Conservation (phyloP, 1,284 basidiomycete genomes). For the Pseudozyma hubeiensis region DNA sequence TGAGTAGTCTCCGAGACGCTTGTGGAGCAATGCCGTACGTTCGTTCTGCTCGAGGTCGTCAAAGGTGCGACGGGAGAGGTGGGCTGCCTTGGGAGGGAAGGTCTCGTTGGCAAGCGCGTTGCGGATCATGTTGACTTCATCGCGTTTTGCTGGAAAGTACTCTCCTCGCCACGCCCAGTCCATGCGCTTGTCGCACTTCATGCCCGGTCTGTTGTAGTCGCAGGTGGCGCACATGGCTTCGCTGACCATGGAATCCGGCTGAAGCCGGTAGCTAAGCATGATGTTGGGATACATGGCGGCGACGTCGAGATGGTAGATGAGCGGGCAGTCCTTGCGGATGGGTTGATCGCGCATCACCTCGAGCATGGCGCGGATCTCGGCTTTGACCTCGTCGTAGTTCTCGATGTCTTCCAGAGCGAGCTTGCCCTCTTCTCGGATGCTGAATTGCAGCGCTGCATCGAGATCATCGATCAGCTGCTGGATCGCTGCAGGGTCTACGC, state of each 20-base stretch:
- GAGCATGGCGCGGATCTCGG: conserved; percentile 80
- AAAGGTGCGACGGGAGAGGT: conserved; percentile 82
- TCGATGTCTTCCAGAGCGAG: conserved; percentile 84
- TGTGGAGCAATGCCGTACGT: conserved; percentile 91
- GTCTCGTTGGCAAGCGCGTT: conserved; percentile 94
- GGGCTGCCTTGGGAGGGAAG: conserved; percentile 85
- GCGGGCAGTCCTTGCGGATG: conserved; percentile 85
- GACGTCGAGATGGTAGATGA: conserved; percentile 99
- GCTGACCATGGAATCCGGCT: conserved; percentile 97
- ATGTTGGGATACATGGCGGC: conserved; percentile 99
- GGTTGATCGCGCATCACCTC: conserved; percentile 93
- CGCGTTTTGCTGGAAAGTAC: conserved; percentile 95
- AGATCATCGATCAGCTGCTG: conserved; percentile 95
- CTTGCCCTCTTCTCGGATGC: conserved; percentile 88
- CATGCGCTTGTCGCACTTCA: conserved; percentile 91
- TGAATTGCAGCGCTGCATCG: conserved; percentile 89
- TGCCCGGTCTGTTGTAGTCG: conserved; percentile 96
- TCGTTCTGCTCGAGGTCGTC: conserved; percentile 86
- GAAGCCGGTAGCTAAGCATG: conserved; percentile 99
- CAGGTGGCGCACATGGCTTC: conserved; percentile 97
- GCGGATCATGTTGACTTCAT: conserved; percentile 99
- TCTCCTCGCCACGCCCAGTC: conserved; percentile 99
- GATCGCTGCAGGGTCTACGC: conserved; percentile 86
- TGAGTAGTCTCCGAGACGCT: conserved; percentile 97
- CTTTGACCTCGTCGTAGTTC: conserved; percentile 94